These are phyloP conservation scores for Linanthus parryae DNA, from an alignment of 148 eudicot species.

Conservation along the genomic window DNA sequence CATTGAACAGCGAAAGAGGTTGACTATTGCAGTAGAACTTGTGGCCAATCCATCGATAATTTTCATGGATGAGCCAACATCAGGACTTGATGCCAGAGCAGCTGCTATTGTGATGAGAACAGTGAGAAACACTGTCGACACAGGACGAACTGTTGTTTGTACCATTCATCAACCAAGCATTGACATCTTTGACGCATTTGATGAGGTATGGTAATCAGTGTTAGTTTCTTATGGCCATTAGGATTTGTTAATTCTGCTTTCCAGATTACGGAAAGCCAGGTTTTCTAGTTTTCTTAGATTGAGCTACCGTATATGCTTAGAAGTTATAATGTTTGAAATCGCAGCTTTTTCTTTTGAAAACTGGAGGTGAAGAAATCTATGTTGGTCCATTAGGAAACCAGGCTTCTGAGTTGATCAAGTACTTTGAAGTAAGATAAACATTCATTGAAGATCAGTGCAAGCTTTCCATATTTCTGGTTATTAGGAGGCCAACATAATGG, in stretches of 20 bases:
- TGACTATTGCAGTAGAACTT: constrained; percentile 57
- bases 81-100: constrained; percentile 64
- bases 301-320: too few species aligned
- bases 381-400: constrained; percentile 8
- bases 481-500: neutral
- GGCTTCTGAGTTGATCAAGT: constrained; percentile 1
- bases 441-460: neutral
- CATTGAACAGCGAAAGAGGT: constrained; percentile 53
- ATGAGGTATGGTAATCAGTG: constrained; percentile 41
- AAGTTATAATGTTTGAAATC: too few species aligned
- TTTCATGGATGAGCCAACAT: constrained; percentile 68
- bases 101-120: constrained; percentile 68
- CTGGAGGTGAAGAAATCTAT: constrained; percentile 10
- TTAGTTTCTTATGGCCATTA: too few species aligned
- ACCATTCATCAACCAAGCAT: constrained; percentile 68
- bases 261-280: too few species aligned
- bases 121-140: constrained; percentile 57
- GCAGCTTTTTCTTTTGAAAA: constrained; percentile 1
- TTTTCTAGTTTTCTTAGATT: too few species aligned
- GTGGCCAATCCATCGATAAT: constrained; percentile 64
- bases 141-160: constrained; percentile 62
- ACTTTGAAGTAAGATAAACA: constrained; percentile 6
- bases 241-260: too few species aligned
- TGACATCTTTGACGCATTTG: constrained; percentile 56
- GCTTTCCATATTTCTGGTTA: neutral